These are phyloP conservation scores for Mycena citricolor DNA, from an alignment of 1,284 basidiomycete species.

Conservation along the genomic window DNA sequence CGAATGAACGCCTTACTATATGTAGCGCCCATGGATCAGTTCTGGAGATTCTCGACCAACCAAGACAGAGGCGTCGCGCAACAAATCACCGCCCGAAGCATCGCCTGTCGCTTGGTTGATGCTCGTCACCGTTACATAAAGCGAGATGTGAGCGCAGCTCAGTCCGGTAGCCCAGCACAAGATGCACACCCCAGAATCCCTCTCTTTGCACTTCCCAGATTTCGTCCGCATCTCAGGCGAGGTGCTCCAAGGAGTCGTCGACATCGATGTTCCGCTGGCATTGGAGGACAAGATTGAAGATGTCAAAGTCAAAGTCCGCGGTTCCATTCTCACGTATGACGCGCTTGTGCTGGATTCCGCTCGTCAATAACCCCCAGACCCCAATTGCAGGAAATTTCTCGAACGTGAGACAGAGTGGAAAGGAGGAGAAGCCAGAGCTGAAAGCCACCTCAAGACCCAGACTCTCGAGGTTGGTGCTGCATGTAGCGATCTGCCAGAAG, in stretches of 20 bases:
- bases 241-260: constrained; percentile 15
- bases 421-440: constrained; percentile 1
- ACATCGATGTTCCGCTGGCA: constrained; percentile 13
- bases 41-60: too few species aligned
- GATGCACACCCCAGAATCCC: constrained; percentile 4
- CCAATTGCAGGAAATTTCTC: constrained; percentile 11
- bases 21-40: too few species aligned
- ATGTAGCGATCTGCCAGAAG: too few species aligned
- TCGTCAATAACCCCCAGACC: too few species aligned
- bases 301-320: constrained; percentile 17
- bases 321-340: constrained; percentile 18
- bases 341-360: too few species aligned
- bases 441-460: constrained; percentile 9
- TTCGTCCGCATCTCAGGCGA: constrained; percentile 21
- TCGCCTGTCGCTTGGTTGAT: too few species aligned
- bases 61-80: too few species aligned
- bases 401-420: background rate
- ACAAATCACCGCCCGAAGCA: too few species aligned
- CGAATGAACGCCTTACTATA: too few species aligned
- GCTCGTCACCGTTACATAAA: too few species aligned
- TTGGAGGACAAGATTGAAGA: constrained; percentile 17
- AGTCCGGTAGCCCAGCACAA: too few species aligned
- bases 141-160: too few species aligned
- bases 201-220: constrained; percentile 18
- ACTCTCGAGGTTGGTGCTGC: constrained; percentile 6